These are phyloP conservation scores for Lolium multiflorum DNA, from an alignment of 176 grass and related monocot species.

Conservation along the genomic window DNA sequence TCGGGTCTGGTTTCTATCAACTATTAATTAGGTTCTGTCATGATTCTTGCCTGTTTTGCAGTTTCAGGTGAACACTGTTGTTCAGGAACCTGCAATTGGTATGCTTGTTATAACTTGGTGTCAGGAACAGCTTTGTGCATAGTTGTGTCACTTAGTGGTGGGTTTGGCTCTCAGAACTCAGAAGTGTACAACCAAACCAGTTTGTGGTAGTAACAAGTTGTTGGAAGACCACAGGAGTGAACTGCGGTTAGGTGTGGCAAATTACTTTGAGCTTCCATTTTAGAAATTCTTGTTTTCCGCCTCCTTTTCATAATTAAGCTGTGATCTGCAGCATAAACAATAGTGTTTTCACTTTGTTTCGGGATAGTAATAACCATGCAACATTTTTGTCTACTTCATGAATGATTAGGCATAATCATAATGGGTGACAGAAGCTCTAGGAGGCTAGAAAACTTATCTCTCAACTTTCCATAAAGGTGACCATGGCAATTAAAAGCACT, in stretches of 20 bases:
- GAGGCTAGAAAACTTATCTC: constrained; percentile 5
- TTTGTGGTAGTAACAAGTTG: not conserved
- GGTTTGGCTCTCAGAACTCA: not conserved
- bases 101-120: not conserved
- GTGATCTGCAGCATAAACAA: not conserved
- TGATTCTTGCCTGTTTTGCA: not conserved
- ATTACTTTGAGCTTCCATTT: constrained; percentile 11
- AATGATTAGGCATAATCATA: constrained; percentile 13
- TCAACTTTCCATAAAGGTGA: not conserved
- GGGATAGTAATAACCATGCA: not conserved
- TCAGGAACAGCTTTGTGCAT: not conserved
- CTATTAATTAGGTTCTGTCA: not conserved
- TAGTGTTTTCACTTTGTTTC: not conserved
- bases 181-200: no score
- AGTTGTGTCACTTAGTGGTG: not conserved
- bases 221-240: not conserved
- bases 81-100: not conserved
- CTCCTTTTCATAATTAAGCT: not conserved
- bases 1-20: not conserved
- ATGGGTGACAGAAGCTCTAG: not conserved
- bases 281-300: constrained; percentile 3
- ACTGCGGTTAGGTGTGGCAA: not conserved
- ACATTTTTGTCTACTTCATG: not conserved
- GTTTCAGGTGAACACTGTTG: not conserved
- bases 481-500: not conserved